Conservation (phyloP, 2,329 filamentous ascomycete species). For the Ophiocordyceps camponoti-leonardi region DNA sequence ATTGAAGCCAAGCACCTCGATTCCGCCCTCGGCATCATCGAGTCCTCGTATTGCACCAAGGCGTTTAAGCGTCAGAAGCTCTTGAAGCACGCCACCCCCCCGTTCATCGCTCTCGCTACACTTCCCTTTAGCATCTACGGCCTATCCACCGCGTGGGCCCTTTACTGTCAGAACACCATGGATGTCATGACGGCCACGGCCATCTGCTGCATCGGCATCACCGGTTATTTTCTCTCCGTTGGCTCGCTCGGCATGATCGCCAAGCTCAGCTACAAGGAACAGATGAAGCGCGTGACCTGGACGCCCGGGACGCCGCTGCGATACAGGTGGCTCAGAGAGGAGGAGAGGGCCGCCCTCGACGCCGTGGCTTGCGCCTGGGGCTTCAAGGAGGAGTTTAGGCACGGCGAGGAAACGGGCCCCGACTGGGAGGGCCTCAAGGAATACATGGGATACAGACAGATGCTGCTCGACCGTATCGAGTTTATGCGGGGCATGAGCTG, state of each 20-base stretch:
- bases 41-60: slow-evolving; percentile 47
- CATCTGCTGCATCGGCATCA: slow-evolving; percentile 62
- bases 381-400: slow-evolving; percentile 61
- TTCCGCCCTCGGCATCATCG: slow-evolving; percentile 59
- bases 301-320: slow-evolving; percentile 62
- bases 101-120: slow-evolving; percentile 35
- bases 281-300: slow-evolving; percentile 92
- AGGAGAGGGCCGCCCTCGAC: slow-evolving; percentile 77
- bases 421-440: slow-evolving; percentile 81
- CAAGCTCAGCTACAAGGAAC: slow-evolving; percentile 75
- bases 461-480: slow-evolving; percentile 79
- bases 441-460: slow-evolving; percentile 65
- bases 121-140: slow-evolving; percentile 54
- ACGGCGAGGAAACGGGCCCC: slow-evolving; percentile 77
- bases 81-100: slow-evolving; percentile 44
- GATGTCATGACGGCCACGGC: slow-evolving; percentile 57
- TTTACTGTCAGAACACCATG: slow-evolving; percentile 47
- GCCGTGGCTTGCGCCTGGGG: slow-evolving; percentile 80
- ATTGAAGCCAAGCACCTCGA: slow-evolving; percentile 64
- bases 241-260: slow-evolving; percentile 71
- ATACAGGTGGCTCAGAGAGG: slow-evolving; percentile 73
- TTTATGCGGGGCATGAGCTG: slow-evolving; percentile 77
- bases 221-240: slow-evolving; percentile 71
- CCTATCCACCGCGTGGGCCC: slow-evolving; percentile 36
- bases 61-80: slow-evolving; percentile 54